phyloP scores from a whole-genome alignment of 2,329 filamentous ascomycete species.

The Colletotrichum camelliae region DNA sequence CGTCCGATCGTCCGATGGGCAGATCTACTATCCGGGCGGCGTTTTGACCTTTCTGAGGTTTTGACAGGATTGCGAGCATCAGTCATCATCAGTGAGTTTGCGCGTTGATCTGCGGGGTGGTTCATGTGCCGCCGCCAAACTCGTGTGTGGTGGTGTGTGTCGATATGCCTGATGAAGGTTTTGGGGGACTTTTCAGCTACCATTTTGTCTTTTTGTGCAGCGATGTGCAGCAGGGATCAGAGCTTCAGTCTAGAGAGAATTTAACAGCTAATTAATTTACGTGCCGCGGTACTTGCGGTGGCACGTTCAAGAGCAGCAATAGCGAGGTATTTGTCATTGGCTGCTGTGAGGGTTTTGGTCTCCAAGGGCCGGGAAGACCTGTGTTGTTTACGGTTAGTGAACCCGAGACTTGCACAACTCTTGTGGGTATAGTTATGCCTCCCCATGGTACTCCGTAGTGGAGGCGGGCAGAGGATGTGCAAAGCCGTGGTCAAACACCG shows the following conservation, averaged over 20 bases:
- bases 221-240: background rate
- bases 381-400: background rate
- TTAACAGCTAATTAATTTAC: background rate
- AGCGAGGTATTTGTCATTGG: background rate
- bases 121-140: background rate
- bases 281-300: background rate
- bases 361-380: background rate
- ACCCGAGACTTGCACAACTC: background rate
- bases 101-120: background rate
- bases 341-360: background rate
- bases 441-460: background rate
- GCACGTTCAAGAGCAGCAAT: background rate
- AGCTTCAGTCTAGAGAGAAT: background rate
- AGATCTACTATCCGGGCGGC: background rate
- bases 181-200: background rate
- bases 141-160: background rate
- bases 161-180: background rate
- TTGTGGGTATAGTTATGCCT: background rate
- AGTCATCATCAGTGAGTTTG: background rate
- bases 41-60: background rate
- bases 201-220: background rate
- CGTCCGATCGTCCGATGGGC: background rate
- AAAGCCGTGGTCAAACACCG: background rate
- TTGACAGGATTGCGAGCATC: background rate
- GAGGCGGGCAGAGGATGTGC: background rate